A percentile compares a stretch with the other conserved stretches of the same genome.
phyloP scores from a whole-genome alignment of 768 basidiomycete genomes.

The Tulasnella sp. region DNA sequence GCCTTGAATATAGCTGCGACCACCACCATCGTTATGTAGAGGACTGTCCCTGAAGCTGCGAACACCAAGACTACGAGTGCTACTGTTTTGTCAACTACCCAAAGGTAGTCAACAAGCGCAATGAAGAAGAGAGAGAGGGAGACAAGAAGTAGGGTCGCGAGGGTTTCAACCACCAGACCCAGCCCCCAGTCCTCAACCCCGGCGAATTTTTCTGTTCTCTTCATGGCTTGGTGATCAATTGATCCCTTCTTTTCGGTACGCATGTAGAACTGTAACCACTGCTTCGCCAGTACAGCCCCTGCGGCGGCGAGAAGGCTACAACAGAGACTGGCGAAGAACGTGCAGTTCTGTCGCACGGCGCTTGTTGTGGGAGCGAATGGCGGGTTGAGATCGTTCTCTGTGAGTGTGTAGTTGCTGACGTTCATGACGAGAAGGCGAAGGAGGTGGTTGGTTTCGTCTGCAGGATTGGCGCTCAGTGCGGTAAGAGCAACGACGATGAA shows the following conservation, averaged over 20 bases:
- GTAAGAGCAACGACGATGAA: neutral
- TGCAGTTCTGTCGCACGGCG: neutral
- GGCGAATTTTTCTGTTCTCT: neutral
- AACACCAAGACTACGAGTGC: neutral
- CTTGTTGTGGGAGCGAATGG: neutral
- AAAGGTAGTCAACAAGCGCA: neutral
- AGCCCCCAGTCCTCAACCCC: neutral
- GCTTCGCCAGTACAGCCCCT: conserved; percentile 3
- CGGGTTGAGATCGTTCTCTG: neutral
- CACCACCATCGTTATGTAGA: too few relatives aligned
- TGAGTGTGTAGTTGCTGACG: neutral
- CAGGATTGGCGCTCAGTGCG: neutral
- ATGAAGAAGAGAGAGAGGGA: neutral
- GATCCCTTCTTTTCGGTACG: neutral
- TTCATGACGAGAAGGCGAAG: conserved; percentile 2
- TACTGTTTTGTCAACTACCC: neutral
- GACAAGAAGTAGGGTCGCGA: conserved; percentile 2
- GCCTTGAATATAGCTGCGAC: too few relatives aligned
- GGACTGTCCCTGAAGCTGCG: neutral
- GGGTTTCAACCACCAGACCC: neutral
- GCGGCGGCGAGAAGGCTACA: neutral
- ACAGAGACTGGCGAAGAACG: neutral
- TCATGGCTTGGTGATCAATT: neutral
- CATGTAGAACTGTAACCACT: conserved; percentile 1
- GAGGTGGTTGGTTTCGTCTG: neutral